phyloP scores from a whole-genome alignment of 2,329 filamentous ascomycete genomes.

The Colletotrichum abscissum region DNA sequence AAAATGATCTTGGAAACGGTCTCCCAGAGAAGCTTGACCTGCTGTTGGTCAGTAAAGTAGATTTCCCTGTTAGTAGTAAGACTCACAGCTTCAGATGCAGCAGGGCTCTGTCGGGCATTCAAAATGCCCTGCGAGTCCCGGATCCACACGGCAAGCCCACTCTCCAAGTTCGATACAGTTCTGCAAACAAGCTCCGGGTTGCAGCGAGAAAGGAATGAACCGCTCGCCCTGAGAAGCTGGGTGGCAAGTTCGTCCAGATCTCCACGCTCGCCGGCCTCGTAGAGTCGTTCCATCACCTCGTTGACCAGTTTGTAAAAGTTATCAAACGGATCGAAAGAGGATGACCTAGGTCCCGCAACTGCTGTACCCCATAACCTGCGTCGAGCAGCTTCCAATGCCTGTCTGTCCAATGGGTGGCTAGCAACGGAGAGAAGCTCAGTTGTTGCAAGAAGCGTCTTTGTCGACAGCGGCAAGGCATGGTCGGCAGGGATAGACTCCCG shows the following conservation, averaged over 20 bases:
- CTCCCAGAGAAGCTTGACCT: conserved; percentile 64
- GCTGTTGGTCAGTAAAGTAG: conserved; percentile 40
- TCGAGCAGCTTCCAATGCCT: conserved; percentile 73
- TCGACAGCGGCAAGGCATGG: conserved; percentile 32
- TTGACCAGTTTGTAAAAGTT: conserved; percentile 72
- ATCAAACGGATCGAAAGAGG: conserved; percentile 71
- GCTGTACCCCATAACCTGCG: conserved; percentile 74
- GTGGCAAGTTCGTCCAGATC: conserved; percentile 51
- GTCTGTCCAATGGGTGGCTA: conserved; percentile 67
- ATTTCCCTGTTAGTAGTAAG: conserved; percentile 1
- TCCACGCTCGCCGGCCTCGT: conserved; percentile 55
- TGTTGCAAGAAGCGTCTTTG: conserved; percentile 48
- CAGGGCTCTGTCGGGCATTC: conserved; percentile 51
- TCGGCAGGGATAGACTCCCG: conserved; percentile 48
- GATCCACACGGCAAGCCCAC: conserved; percentile 72
- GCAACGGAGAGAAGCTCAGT: conserved; percentile 59
- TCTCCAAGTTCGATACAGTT: conserved; percentile 70
- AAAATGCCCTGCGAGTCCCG: conserved; percentile 63
- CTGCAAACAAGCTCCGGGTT: conserved; percentile 62
- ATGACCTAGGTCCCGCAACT: conserved; percentile 50
- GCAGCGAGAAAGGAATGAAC: conserved; percentile 62
- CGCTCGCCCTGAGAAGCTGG: conserved; percentile 64
- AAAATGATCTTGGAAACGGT: conserved; percentile 55
- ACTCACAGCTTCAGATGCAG: conserved; percentile 59
- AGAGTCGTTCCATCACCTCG: conserved; percentile 64